phyloP scores from a whole-genome alignment of 768 basidiomycete genomes.

The Tricholomella constricta region DNA sequence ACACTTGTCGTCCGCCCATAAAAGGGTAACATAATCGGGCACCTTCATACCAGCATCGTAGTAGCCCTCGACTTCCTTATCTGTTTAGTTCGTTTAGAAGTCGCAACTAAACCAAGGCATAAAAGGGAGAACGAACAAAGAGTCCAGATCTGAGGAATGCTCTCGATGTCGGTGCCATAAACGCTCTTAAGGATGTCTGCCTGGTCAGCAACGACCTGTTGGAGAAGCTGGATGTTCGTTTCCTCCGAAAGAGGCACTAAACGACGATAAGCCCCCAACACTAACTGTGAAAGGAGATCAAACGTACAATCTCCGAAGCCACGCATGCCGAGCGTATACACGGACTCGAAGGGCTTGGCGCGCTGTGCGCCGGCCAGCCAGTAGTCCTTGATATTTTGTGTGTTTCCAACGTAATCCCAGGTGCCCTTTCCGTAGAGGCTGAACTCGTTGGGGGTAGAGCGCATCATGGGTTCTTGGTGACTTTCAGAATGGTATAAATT shows the following conservation, averaged over 20 bases:
- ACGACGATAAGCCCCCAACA: neutral
- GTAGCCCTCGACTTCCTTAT: slow-evolving; percentile 67
- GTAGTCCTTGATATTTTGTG: slow-evolving; percentile 56
- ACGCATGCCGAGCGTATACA: slow-evolving; percentile 72
- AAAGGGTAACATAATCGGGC: slow-evolving; percentile 63
- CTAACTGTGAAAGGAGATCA: neutral
- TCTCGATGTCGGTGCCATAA: slow-evolving; percentile 45
- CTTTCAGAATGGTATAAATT: slow-evolving; percentile 23
- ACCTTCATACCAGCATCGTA: slow-evolving; percentile 64
- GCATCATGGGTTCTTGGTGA: slow-evolving; percentile 78
- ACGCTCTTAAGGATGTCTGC: slow-evolving; percentile 57
- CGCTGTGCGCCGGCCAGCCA: slow-evolving; percentile 64
- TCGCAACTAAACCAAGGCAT: neutral
- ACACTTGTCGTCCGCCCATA: slow-evolving; percentile 77
- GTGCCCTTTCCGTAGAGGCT: slow-evolving; percentile 52
- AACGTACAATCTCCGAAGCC: slow-evolving; percentile 55
- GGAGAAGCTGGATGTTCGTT: slow-evolving; percentile 51
- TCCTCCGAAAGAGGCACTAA: slow-evolving; percentile 54
- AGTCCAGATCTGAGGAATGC: slow-evolving; percentile 68
- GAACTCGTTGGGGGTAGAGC: slow-evolving; percentile 70
- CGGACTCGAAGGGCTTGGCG: slow-evolving; percentile 58
- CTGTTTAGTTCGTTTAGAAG: slow-evolving; percentile 21
- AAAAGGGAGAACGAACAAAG: slow-evolving; percentile 43
- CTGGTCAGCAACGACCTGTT: slow-evolving; percentile 62
- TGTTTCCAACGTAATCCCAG: slow-evolving; percentile 66